These are phyloP conservation scores for Mycena latifolia DNA, from an alignment of 768 basidiomycete species.

Conservation along the genomic window DNA sequence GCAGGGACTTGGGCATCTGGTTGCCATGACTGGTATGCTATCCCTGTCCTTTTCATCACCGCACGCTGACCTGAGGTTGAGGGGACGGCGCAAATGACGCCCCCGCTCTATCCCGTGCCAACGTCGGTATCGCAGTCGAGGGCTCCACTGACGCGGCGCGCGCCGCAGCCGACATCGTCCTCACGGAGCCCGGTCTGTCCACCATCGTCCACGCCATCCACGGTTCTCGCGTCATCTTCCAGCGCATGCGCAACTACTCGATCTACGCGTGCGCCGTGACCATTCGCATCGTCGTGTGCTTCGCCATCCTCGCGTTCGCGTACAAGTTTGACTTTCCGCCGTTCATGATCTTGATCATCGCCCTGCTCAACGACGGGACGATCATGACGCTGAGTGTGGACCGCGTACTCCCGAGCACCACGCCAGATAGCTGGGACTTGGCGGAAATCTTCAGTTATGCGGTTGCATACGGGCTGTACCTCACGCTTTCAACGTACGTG, in stretches of 20 bases:
- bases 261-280: constrained; percentile 96
- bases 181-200: constrained; percentile 97
- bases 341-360: constrained; percentile 99
- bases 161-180: constrained; percentile 97
- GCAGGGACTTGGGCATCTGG: constrained; percentile 94
- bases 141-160: constrained; percentile 98
- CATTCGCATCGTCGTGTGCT: constrained; percentile 98
- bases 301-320: constrained; percentile 93
- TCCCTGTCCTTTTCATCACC: background rate
- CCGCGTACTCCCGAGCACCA: constrained; percentile 92
- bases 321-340: constrained; percentile 99
- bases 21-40: constrained; percentile 90
- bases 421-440: constrained; percentile 96
- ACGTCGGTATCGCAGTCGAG: constrained; percentile 99
- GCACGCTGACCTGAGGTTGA: background rate
- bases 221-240: constrained; percentile 98
- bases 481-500: constrained; percentile 90
- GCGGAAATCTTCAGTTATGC: constrained; percentile 97
- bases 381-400: constrained; percentile 99
- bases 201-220: constrained; percentile 99
- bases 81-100: constrained; percentile 97
- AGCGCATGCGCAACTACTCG: constrained; percentile 99
- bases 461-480: constrained; percentile 94
- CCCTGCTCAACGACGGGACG: constrained; percentile 96
- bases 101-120: constrained; percentile 96